Conservation (phyloP, 768 basidiomycete species). For the Lepiota brunneoincarnata region DNA sequence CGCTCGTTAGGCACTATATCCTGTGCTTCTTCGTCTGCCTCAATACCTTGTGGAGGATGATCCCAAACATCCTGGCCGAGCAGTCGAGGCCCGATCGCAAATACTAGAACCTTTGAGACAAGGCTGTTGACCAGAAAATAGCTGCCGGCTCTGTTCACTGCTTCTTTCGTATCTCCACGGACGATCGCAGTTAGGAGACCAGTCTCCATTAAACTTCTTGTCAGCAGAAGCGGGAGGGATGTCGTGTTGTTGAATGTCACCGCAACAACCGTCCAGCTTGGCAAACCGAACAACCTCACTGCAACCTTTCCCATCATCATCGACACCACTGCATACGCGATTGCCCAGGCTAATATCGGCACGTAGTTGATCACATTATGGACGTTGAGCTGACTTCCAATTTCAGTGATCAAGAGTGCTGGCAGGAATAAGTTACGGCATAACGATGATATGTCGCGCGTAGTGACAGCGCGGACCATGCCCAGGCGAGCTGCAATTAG, state of each 20-base stretch:
- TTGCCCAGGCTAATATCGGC: conserved; percentile 9
- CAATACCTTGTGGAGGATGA: neutral
- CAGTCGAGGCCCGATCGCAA: conserved; percentile 3
- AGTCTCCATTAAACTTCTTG: conserved; percentile 7
- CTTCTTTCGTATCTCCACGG: conserved; percentile 1
- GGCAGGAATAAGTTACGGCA: conserved; percentile 14
- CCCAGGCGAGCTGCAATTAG: conserved; percentile 10
- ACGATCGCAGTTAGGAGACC: conserved; percentile 5
- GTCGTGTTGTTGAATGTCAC: conserved; percentile 13
- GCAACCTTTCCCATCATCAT: conserved; percentile 5
- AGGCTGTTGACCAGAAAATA: conserved; percentile 14
- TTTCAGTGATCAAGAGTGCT: conserved; percentile 9
- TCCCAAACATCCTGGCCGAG: neutral
- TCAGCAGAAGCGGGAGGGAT: conserved; percentile 12
- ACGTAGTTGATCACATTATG: conserved; percentile 1
- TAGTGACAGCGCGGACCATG: conserved; percentile 8
- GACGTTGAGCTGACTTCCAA: conserved; percentile 6
- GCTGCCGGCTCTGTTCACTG: conserved; percentile 8
- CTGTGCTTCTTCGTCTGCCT: neutral
- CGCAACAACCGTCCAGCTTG: conserved; percentile 8
- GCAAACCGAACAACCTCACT: conserved; percentile 5
- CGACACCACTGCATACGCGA: neutral
- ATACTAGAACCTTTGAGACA: conserved; percentile 11
- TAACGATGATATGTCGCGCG: conserved; percentile 7
- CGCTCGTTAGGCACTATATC: neutral